These are phyloP conservation scores for Orbilia brochopaga DNA, from an alignment of 2,329 filamentous ascomycete species.

Conservation along the genomic window DNA sequence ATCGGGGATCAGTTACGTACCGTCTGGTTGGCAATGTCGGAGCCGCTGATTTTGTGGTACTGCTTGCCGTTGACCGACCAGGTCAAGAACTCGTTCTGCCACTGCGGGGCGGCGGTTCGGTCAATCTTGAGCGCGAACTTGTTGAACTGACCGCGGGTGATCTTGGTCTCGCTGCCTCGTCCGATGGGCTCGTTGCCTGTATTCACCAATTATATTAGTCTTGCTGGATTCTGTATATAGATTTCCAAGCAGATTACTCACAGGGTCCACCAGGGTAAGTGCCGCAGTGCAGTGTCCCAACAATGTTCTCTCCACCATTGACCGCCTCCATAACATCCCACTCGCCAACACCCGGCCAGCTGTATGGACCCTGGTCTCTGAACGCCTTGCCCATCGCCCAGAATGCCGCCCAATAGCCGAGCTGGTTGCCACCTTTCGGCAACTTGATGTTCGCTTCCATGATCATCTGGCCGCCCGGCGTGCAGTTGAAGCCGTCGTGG, in stretches of 20 bases:
- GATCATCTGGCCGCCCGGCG: constrained; percentile 57
- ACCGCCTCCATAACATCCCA: constrained; percentile 61
- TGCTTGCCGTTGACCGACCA: constrained; percentile 58
- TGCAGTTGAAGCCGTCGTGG: constrained; percentile 56
- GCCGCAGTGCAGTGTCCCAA: constrained; percentile 60
- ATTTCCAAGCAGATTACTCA: constrained; percentile 54
- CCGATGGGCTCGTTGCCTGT: constrained; percentile 30
- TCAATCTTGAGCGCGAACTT: constrained; percentile 57
- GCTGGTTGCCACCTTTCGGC: constrained; percentile 13
- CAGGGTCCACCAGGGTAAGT: constrained; percentile 56
- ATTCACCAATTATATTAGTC: constrained; percentile 22
- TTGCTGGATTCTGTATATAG: not conserved
- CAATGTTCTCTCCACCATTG: constrained; percentile 58
- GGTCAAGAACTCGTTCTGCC: constrained; percentile 56
- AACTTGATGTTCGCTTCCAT: constrained; percentile 59
- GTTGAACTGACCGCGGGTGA: constrained; percentile 56
- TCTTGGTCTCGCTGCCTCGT: constrained; percentile 2
- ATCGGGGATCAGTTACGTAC: constrained; percentile 2
- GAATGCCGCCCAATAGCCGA: constrained; percentile 61
- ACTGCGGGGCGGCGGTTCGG: constrained; percentile 53
- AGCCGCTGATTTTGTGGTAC: constrained; percentile 55
- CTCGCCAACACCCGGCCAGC: constrained; percentile 61
- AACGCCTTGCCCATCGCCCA: constrained; percentile 60
- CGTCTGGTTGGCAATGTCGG: constrained; percentile 54
- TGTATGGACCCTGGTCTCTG: constrained; percentile 57